Conservation (phyloP, 805 yeast genomes). For the Myxozyma melibiosi region DNA sequence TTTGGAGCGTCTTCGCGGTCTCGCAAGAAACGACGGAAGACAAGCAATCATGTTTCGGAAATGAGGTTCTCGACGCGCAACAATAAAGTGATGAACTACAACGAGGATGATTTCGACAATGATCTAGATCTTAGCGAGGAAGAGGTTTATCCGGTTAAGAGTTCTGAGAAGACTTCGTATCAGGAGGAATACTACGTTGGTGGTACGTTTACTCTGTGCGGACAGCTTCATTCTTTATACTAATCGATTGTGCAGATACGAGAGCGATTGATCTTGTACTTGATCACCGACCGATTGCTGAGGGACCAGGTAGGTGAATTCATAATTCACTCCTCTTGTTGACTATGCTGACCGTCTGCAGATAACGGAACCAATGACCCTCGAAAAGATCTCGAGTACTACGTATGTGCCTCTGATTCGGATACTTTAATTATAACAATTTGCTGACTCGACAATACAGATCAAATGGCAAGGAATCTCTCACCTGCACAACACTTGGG, state of each 20-base stretch:
- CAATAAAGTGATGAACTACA: conserved; percentile 70
- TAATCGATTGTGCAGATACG: conserved; percentile 13
- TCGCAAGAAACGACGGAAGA: conserved; percentile 35
- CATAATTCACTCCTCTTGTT: background rate
- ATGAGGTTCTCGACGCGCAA: conserved; percentile 77
- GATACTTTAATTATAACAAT: conserved; percentile 34
- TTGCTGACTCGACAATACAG: conserved; percentile 30
- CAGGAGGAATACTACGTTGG: background rate
- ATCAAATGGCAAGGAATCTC: conserved; percentile 88
- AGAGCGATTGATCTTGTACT: conserved; percentile 55
- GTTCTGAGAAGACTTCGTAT: conserved; percentile 3
- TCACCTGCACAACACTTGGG: conserved; percentile 96
- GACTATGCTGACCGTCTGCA: background rate
- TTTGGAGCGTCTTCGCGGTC: conserved; percentile 13
- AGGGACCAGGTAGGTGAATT: background rate
- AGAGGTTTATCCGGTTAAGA: conserved; percentile 26
- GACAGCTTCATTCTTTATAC: background rate
- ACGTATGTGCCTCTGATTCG: conserved; percentile 48
- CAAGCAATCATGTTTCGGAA: conserved; percentile 32
- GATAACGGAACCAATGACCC: conserved; percentile 34
- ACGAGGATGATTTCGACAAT: conserved; percentile 57
- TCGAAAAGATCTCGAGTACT: conserved; percentile 40
- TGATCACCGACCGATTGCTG: conserved; percentile 49
- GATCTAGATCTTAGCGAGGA: conserved; percentile 55
- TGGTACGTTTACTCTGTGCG: background rate